Conservation (phyloP, 768 basidiomycete genomes). For the Leccinum arenicola region DNA sequence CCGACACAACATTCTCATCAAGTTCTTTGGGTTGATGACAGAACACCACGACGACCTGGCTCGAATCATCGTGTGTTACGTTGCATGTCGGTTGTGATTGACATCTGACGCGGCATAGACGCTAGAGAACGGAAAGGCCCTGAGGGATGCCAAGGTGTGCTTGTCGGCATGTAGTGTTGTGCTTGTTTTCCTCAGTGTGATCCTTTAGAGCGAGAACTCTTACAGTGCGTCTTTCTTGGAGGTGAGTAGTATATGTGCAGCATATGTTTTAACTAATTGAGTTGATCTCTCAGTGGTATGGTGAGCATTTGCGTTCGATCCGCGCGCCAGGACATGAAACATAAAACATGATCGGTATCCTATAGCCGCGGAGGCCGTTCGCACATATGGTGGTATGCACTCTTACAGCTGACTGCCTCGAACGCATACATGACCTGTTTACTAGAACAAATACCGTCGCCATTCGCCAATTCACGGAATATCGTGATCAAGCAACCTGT, state of each 20-base stretch:
- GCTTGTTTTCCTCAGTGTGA: not conserved
- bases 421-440: not conserved
- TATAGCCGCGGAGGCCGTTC: conserved; percentile 86
- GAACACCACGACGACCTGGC: conserved; percentile 85
- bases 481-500: conserved; percentile 92
- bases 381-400: conserved; percentile 79
- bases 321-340: not conserved
- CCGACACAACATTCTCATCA: conserved; percentile 81
- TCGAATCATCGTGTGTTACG: conserved; percentile 69
- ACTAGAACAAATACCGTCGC: conserved; percentile 79
- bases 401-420: not conserved
- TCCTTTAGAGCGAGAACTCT: conserved; percentile 64
- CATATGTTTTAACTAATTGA: conserved; percentile 1
- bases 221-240: conserved; percentile 88
- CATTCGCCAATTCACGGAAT: conserved; percentile 68
- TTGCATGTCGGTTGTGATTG: not conserved
- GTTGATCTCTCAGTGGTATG: conserved; percentile 64
- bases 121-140: conserved; percentile 92
- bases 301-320: conserved; percentile 36
- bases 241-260: conserved; percentile 39
- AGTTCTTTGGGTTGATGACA: conserved; percentile 75
- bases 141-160: conserved; percentile 74
- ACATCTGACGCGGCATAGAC: conserved; percentile 48
- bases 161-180: not conserved
- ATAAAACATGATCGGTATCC: not conserved